phyloP scores from a whole-genome alignment of 345 rosid species.

The Durio zibethinus region DNA sequence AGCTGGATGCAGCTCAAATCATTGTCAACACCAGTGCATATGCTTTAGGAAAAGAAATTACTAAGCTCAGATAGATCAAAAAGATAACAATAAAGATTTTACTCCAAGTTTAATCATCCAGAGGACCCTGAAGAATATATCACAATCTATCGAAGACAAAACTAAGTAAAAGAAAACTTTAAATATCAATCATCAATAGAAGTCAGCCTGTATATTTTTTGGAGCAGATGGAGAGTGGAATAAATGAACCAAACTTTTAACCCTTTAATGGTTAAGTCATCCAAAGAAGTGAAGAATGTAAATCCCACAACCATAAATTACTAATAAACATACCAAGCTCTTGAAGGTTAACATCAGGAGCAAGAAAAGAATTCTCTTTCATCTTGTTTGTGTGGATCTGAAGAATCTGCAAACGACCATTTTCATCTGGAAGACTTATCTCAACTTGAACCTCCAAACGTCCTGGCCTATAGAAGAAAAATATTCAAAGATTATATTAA shows the following conservation, averaged over 20 bases:
- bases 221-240: background rate
- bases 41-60: background rate
- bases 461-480: slow-evolving; percentile 66
- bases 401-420: slow-evolving; percentile 93
- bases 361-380: slow-evolving; percentile 96
- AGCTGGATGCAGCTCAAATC: background rate
- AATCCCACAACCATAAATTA: slow-evolving; percentile 8
- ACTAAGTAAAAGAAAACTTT: slow-evolving; percentile 1
- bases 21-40: background rate
- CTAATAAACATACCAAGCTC: slow-evolving; percentile 66
- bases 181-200: background rate
- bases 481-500: background rate
- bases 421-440: slow-evolving; percentile 99
- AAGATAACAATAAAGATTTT: background rate
- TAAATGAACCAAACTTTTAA: background rate
- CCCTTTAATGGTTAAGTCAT: background rate
- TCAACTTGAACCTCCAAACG: slow-evolving; percentile 98
- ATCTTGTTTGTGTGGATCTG: slow-evolving; percentile 97
- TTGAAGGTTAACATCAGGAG: slow-evolving; percentile 75
- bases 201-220: slow-evolving; percentile 2
- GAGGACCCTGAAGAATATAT: background rate
- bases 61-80: background rate
- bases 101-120: background rate
- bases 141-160: background rate
- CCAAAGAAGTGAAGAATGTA: background rate